These are phyloP conservation scores for Cochlearia excelsa DNA, from an alignment of 345 rosid genomes.

Conservation along the genomic window DNA sequence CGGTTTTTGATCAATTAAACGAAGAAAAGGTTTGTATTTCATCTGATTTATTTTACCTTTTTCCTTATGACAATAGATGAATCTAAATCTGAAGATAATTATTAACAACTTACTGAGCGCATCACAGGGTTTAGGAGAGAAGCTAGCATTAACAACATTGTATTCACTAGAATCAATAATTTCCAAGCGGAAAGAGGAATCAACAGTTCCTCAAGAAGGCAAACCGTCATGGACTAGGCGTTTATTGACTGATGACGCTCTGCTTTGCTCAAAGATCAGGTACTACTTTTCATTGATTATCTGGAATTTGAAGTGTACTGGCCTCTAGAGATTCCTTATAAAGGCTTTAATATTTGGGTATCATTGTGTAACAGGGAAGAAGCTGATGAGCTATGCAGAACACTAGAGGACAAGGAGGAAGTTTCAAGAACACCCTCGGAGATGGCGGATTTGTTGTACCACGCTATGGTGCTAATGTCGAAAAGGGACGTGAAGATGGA, in stretches of 20 bases:
- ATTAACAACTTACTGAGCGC: neutral
- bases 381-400: constrained; percentile 74
- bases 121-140: constrained; percentile 51
- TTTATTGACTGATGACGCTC: constrained; percentile 43
- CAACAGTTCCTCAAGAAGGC: constrained; percentile 47
- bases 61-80: neutral
- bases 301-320: neutral
- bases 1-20: constrained; percentile 45
- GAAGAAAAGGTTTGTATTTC: constrained; percentile 46
- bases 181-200: constrained; percentile 60
- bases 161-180: constrained; percentile 69
- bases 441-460: constrained; percentile 80
- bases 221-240: constrained; percentile 80
- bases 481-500: constrained; percentile 52
- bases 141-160: constrained; percentile 57
- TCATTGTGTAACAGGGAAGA: constrained; percentile 54
- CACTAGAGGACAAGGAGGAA: constrained; percentile 73
- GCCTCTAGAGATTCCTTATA: neutral
- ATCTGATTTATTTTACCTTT: neutral
- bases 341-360: neutral
- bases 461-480: constrained; percentile 68
- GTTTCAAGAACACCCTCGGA: constrained; percentile 56
- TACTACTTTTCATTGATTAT: constrained; percentile 13
- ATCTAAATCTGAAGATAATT: neutral
- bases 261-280: constrained; percentile 82